Percentiles rank a stretch among this genome's conserved stretches.
These are phyloP conservation scores for Colletotrichum orbiculare DNA, from an alignment of 2,329 filamentous ascomycete species.

Conservation along the genomic window DNA sequence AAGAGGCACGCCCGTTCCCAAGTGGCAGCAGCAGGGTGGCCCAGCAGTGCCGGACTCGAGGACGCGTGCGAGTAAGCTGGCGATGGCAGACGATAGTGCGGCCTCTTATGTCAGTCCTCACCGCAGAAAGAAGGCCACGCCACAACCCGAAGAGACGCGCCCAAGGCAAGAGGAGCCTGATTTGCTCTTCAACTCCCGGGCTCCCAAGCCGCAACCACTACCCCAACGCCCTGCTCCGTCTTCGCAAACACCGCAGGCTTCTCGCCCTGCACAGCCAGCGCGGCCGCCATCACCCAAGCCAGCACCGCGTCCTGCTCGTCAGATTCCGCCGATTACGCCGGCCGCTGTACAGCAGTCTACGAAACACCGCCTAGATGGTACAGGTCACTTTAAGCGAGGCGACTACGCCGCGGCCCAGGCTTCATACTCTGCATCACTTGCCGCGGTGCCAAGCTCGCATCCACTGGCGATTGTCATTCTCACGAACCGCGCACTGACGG, in stretches of 20 bases:
- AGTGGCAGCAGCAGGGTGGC: slow-evolving; percentile 71
- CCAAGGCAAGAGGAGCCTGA: slow-evolving; percentile 66
- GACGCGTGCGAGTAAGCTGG: slow-evolving; percentile 76
- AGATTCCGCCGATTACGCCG: slow-evolving; percentile 75
- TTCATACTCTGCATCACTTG: slow-evolving; percentile 82
- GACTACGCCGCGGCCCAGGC: slow-evolving; percentile 90
- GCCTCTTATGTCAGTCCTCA: slow-evolving; percentile 91
- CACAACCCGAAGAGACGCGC: slow-evolving; percentile 50
- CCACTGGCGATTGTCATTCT: slow-evolving; percentile 89
- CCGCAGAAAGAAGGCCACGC: slow-evolving; percentile 76
- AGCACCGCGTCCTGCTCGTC: slow-evolving; percentile 63
- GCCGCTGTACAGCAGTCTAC: slow-evolving; percentile 79
- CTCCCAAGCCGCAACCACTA: slow-evolving; percentile 48
- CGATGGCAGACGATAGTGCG: slow-evolving; percentile 81
- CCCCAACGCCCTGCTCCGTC: slow-evolving; percentile 53
- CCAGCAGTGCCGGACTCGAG: slow-evolving; percentile 59
- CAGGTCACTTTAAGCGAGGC: slow-evolving; percentile 91
- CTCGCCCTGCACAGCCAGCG: slow-evolving; percentile 46
- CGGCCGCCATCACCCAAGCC: slow-evolving; percentile 50
- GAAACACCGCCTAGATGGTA: slow-evolving; percentile 82
- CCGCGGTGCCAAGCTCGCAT: slow-evolving; percentile 79
- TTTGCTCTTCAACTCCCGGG: slow-evolving; percentile 68
- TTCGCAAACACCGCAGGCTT: slow-evolving; percentile 46
- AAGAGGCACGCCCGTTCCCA: slow-evolving; percentile 60
- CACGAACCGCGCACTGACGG: slow-evolving; percentile 90